These are phyloP conservation scores for Rhazya stricta DNA, from an alignment of 257 asterid species.

Conservation along the genomic window DNA sequence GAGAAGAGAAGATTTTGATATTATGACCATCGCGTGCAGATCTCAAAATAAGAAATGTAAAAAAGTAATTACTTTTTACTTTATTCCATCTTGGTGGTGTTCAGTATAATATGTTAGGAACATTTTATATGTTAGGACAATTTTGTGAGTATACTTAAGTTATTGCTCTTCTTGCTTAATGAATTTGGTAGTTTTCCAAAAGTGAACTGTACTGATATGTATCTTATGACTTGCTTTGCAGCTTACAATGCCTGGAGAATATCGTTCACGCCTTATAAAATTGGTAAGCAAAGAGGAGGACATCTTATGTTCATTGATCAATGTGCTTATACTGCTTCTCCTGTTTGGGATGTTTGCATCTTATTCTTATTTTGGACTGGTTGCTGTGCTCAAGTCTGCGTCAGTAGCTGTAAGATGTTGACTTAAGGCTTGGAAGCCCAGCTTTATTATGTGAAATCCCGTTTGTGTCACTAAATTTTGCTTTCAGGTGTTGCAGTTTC, in stretches of 20 bases:
- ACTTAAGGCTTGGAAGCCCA: background rate
- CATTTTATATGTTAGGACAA: background rate
- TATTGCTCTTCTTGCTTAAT: background rate
- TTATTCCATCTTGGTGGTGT: background rate
- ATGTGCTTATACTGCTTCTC: conserved; percentile 9
- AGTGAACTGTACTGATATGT: conserved; percentile 22
- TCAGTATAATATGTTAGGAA: background rate
- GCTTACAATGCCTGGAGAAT: conserved; percentile 75
- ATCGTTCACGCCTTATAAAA: conserved; percentile 73
- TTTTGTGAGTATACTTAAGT: background rate
- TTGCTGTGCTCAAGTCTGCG: background rate
- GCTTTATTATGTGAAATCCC: background rate
- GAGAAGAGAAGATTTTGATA: background rate
- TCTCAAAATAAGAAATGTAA: background rate
- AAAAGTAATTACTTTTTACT: background rate
- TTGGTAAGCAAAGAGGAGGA: conserved; percentile 51
- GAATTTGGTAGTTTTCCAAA: conserved; percentile 3
- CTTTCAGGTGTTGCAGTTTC: background rate
- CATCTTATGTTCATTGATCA: conserved; percentile 7
- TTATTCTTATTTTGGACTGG: background rate
- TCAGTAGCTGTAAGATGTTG: background rate
- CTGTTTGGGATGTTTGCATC: background rate
- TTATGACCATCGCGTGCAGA: background rate
- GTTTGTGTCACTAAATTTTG: background rate
- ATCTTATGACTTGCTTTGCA: conserved; percentile 36